Evolutionary conservation across 1,284 basidiomycete genomes (phyloP).

Genomic region (Anthracocystis walkeri): DNA sequence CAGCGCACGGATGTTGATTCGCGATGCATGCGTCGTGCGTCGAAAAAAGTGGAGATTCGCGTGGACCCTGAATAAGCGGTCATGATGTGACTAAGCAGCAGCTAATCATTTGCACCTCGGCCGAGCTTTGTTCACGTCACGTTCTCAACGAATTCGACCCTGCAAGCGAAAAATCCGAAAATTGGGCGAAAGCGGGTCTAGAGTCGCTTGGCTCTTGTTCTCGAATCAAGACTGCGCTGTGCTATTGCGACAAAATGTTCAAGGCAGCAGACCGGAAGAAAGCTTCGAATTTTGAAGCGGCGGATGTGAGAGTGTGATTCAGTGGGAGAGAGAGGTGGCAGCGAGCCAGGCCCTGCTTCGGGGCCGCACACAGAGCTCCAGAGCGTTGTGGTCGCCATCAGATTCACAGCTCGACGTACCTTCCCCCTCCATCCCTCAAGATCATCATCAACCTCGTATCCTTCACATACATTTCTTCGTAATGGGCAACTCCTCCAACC

Average conservation of each 20-base stretch:
- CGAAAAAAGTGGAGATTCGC: constrained; percentile 8
- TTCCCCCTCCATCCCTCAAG: constrained; percentile 51
- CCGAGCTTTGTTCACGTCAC: background rate
- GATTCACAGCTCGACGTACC: constrained; percentile 5
- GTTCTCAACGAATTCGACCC: background rate
- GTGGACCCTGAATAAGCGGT: background rate
- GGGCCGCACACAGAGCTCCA: background rate
- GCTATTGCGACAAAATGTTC: background rate
- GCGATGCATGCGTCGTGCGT: constrained; percentile 3
- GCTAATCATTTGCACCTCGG: background rate
- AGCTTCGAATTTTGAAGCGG: background rate
- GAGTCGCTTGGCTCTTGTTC: too few relatives aligned
- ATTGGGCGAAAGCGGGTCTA: background rate
- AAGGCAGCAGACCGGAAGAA: constrained; percentile 5
- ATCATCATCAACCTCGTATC: constrained; percentile 44
- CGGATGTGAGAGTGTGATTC: background rate
- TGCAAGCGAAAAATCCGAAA: background rate
- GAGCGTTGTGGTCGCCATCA: constrained; percentile 39
- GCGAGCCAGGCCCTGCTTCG: background rate
- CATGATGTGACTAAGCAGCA: constrained; percentile 15
- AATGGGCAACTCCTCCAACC: constrained; percentile 68
- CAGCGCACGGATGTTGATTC: constrained; percentile 10
- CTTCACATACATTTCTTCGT: constrained; percentile 39
- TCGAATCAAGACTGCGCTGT: background rate
- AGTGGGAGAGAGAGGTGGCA: background rate